Evolutionary conservation across 73 alveolate species (phyloP), one percentile per base, ranked within the genome.

Genomic region (Paramecium primaurelia): DNA sequence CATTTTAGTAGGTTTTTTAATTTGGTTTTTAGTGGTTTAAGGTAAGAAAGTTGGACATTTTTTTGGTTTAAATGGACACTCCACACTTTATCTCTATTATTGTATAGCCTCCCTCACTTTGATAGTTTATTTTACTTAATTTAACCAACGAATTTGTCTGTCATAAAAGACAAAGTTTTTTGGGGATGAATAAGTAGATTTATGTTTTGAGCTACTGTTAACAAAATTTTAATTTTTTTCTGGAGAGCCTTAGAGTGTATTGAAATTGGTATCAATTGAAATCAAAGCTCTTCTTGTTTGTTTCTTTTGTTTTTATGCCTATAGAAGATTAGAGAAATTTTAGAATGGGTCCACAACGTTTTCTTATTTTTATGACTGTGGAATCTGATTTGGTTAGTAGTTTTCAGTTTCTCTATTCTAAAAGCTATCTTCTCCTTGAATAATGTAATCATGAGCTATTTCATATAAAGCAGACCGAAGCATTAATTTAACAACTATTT

Each of bases 401-500:
- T 54, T 54, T 54, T 54, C 69, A 3, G 32, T 54, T 54, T 54
- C 69, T 18, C 32, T 1, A 54, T 54, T 54, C 69, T 54, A 54
- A 54, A 64, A 34, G 12, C 84, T 64, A 11, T 73, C 87, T n/a
- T 73, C 60, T 16, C 87, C 87, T 36, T 37, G 14, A 12, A 73
- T 73, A 4, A 40, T 18, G 26, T 73, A 73, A 73, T 73, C 87
- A 73, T 73, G 87, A 22, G 87, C 86, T 30, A 73, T 37, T 73
- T 64, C 84, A 64, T 22, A 64, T 64, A 12, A n/a, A 73, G 60
- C 87, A 68, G 84, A 68, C 47, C 45, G 40, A 36, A 73, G 59
- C 87, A 73, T 73, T 73, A 64, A 73, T 73, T 73, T 73, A 73
- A 73, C 87, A 73, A 73, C 87, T 73, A 73, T 73, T 73, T 73